Percentiles rank a stretch among this genome's conserved stretches.
Conservation (phyloP, 1,284 basidiomycete genomes). For the Cystobasidium slooffiae region DNA sequence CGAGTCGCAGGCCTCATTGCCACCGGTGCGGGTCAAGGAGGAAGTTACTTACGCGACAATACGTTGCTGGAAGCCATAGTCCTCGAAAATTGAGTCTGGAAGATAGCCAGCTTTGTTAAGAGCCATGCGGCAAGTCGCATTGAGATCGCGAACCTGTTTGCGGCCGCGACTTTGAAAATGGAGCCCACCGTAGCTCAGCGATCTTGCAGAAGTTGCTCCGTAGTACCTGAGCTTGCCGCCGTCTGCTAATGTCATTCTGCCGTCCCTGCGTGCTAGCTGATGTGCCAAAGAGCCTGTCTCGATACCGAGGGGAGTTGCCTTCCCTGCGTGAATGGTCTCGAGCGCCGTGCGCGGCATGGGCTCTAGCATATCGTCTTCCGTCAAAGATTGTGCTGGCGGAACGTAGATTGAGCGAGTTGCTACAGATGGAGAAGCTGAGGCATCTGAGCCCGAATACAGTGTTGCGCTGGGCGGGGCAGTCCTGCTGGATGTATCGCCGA, state of each 20-base stretch:
- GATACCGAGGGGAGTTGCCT: conserved; percentile 15
- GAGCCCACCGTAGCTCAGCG: conserved; percentile 34
- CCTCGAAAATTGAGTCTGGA: conserved; percentile 19
- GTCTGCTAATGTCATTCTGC: conserved; percentile 33
- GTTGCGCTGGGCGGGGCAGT: too few species aligned
- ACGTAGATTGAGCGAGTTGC: too few species aligned
- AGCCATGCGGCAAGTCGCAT: conserved; percentile 25
- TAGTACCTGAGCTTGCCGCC: conserved; percentile 32
- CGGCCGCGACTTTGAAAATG: conserved; percentile 29
- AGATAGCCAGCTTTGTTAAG: conserved; percentile 12
- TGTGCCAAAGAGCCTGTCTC: conserved; percentile 25
- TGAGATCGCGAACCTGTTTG: conserved; percentile 13
- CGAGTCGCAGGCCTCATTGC: too few species aligned
- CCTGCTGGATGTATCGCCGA: too few species aligned
- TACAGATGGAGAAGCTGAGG: too few species aligned
- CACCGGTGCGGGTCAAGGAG: background rate
- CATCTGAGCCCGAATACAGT: too few species aligned
- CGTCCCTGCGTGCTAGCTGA: conserved; percentile 30
- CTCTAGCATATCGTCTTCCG: conserved; percentile 30
- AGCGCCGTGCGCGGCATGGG: conserved; percentile 25
- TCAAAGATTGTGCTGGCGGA: conserved; percentile 23
- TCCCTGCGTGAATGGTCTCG: conserved; percentile 25
- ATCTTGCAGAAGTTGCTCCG: conserved; percentile 32
- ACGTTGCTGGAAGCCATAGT: conserved; percentile 20
- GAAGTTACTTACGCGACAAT: conserved; percentile 24